Conservation (phyloP, 2,329 filamentous ascomycete genomes). For the Fusarium sp. region DNA sequence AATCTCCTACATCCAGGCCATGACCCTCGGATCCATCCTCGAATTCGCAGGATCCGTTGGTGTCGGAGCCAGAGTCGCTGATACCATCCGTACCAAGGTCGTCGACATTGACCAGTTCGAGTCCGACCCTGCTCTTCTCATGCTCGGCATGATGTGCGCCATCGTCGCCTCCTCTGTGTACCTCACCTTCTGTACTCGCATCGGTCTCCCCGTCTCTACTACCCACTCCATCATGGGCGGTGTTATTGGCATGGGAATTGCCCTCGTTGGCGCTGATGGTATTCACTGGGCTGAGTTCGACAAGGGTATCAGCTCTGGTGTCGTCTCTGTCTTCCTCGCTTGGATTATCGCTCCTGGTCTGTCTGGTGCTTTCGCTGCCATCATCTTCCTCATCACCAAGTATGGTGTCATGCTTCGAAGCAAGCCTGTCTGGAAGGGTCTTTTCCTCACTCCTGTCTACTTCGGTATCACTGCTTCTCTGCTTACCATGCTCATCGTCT, state of each 20-base stretch:
- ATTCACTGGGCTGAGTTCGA: constrained; percentile 67
- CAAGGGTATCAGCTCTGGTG: constrained; percentile 54
- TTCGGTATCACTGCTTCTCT: constrained; percentile 68
- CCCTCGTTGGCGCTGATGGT: constrained; percentile 63
- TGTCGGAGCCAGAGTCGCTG: constrained; percentile 71
- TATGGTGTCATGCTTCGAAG: constrained; percentile 68
- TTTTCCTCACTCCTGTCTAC: constrained; percentile 67
- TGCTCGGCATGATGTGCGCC: constrained; percentile 72
- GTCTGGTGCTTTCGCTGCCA: constrained; percentile 66
- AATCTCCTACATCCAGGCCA: constrained; percentile 70
- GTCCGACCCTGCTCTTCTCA: constrained; percentile 65
- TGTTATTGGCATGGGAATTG: constrained; percentile 71
- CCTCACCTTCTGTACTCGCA: constrained; percentile 67
- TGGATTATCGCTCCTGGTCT: constrained; percentile 72
- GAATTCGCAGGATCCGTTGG: constrained; percentile 72
- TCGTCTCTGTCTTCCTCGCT: constrained; percentile 70
- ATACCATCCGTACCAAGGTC: constrained; percentile 73
- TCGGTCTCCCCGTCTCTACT: constrained; percentile 71
- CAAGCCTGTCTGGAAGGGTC: constrained; percentile 67
- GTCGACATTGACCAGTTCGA: constrained; percentile 64
- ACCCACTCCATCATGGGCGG: constrained; percentile 73
- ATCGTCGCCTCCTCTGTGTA: constrained; percentile 66
- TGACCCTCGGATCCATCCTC: constrained; percentile 69
- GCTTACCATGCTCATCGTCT: constrained; percentile 72
- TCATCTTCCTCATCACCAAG: constrained; percentile 70